A percentile compares a stretch with the other conserved stretches of the same genome.
Evolutionary conservation across 2,329 filamentous ascomycete species (phyloP).

Genomic region (Ceratocystis lukuohia): DNA sequence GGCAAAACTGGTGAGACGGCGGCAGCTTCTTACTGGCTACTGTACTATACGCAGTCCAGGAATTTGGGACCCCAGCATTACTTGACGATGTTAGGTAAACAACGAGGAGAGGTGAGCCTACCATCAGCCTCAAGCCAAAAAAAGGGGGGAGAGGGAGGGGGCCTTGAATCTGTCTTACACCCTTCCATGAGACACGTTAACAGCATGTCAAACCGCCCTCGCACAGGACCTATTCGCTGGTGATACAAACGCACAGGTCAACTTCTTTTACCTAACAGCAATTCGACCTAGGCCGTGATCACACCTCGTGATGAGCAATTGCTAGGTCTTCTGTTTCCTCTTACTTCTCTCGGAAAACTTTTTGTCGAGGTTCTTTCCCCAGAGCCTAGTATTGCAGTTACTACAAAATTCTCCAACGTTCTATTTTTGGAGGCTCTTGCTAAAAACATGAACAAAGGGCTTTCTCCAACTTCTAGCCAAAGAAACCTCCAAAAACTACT

Average conservation of each 20-base stretch:
- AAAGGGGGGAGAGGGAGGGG: neutral
- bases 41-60: neutral
- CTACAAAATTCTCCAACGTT: neutral
- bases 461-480: neutral
- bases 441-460: slow-evolving; percentile 2
- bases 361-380: neutral
- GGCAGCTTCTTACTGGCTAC: neutral
- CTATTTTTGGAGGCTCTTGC: neutral
- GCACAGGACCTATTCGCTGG: neutral
- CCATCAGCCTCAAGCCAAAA: neutral
- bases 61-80: neutral
- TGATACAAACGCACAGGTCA: slow-evolving; percentile 8
- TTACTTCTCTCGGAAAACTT: neutral
- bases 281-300: neutral
- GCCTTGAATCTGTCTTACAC: neutral
- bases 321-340: neutral
- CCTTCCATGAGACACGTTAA: neutral
- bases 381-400: neutral
- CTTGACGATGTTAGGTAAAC: neutral
- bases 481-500: neutral
- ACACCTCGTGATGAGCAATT: neutral
- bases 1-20: neutral
- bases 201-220: neutral
- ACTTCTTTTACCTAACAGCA: slow-evolving; percentile 5
- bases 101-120: neutral